Evolutionary conservation across 169 alveolate genomes (phyloP), one percentile per base, ranked within the genome.

Genomic region (Neospora caninum): DNA sequence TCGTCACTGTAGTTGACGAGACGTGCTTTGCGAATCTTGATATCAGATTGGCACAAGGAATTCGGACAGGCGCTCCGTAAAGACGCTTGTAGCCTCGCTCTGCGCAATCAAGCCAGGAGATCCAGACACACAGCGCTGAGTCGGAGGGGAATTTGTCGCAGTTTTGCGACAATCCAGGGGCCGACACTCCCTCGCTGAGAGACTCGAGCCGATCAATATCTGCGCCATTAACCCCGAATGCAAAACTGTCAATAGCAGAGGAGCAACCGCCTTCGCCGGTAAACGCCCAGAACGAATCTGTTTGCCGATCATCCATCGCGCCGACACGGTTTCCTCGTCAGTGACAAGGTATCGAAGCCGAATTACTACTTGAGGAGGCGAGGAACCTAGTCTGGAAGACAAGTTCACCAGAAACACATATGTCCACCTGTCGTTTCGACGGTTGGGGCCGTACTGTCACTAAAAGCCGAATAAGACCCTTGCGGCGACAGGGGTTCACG

Each of bases 11-110:
- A 0, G 31, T 39, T 78, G 89, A 9, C 18, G 54, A 16, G 49
- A 0, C 84, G 6, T 42, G 22, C 84, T 34, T 73, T 38, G 84
- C 27, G 45, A 34, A n/a, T 20, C 41, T 73, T 29, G 41, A 9
- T 16, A 43, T 0, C 43, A 64, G 10, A 64, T 0, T 64, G 25
- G 87, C 87, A 20, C 25, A 34, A 27, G 87, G 87, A 34, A 82
- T 42, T 31, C 54, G 89, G 36, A 82, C 41, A 7, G 89, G 89
- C 20, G 89, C 54, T 0, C 89, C 89, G 36, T 82, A 82, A 31
- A 82, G 69, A 18, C 89, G 89, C 38, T 82, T 82, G 89, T 31
- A 43, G 54, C 67, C 89, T n/a, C 69, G 54, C 89, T 42, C 89
- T 39, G 54, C 67, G 67, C 67, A 39, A 27, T 82, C 89, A 9